These are phyloP conservation scores for Fusarium liriodendri DNA, from an alignment of 2,329 filamentous ascomycete species.

Conservation along the genomic window DNA sequence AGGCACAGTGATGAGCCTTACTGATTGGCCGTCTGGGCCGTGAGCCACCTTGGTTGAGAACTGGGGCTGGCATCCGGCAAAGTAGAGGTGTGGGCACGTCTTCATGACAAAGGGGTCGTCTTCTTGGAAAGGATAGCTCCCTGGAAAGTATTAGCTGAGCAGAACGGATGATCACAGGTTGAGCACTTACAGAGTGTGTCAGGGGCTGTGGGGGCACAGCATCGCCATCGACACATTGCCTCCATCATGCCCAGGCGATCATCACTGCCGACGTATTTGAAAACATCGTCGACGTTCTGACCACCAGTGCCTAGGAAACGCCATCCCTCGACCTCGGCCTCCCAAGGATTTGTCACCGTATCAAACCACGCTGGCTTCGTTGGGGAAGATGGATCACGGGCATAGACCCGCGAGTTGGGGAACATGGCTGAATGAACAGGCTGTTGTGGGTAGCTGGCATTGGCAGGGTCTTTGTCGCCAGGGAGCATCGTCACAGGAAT, in stretches of 20 bases:
- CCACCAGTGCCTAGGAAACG: conserved; percentile 87
- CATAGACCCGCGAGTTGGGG: conserved; percentile 77
- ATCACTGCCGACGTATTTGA: conserved; percentile 86
- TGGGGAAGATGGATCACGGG: conserved; percentile 56
- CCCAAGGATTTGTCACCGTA: conserved; percentile 91
- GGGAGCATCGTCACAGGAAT: conserved; percentile 92
- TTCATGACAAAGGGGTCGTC: conserved; percentile 91
- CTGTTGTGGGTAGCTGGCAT: conserved; percentile 90
- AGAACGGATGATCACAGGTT: neutral
- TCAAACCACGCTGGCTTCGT: conserved; percentile 80
- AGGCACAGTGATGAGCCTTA: conserved; percentile 86
- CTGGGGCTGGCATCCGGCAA: conserved; percentile 85
- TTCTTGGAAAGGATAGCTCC: conserved; percentile 96
- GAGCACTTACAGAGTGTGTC: conserved; percentile 86
- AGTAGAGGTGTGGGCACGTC: conserved; percentile 89
- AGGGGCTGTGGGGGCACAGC: conserved; percentile 91
- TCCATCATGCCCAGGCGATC: conserved; percentile 92
- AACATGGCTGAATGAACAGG: conserved; percentile 95
- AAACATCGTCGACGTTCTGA: conserved; percentile 93
- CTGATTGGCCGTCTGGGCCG: conserved; percentile 73
- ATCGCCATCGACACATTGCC: conserved; percentile 91
- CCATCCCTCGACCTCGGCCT: conserved; percentile 91
- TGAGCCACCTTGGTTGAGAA: conserved; percentile 80
- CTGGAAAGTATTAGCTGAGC: conserved; percentile 55
- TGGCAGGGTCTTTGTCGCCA: conserved; percentile 86